These are phyloP conservation scores for Phytophthora ohioensis DNA, from an alignment of 352 stramenopile species.

Conservation along the genomic window DNA sequence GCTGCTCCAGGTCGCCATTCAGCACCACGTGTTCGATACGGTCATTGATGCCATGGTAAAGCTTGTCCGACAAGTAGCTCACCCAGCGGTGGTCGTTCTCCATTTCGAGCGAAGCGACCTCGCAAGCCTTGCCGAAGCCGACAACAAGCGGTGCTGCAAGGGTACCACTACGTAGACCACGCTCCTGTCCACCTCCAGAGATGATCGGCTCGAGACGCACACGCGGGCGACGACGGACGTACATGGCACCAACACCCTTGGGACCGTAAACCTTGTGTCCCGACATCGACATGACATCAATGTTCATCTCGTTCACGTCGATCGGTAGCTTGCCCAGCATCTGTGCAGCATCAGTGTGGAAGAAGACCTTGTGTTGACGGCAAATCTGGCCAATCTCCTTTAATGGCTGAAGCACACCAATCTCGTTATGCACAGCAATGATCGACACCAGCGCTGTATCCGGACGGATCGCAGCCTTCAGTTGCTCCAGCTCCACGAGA, in stretches of 20 bases:
- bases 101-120: conserved; percentile 96
- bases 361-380: conserved; percentile 95
- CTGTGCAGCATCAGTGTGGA: conserved; percentile 99
- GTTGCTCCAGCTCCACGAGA: conserved; percentile 95
- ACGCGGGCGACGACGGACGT: conserved; percentile 96
- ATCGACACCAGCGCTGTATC: conserved; percentile 98
- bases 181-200: conserved; percentile 98
- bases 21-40: conserved; percentile 94
- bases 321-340: conserved; percentile 98
- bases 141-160: conserved; percentile 81
- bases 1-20: conserved; percentile 95
- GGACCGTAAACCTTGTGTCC: conserved; percentile 99
- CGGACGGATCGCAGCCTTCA: conserved; percentile 94
- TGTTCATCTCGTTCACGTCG: conserved; percentile 98
- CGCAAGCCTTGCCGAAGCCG: conserved; percentile 92
- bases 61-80: conserved; percentile 94
- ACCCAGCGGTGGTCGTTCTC: conserved; percentile 96
- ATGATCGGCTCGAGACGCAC: conserved; percentile 98
- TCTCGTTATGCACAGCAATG: conserved; percentile 99
- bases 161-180: conserved; percentile 95
- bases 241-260: conserved; percentile 98
- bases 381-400: conserved; percentile 97
- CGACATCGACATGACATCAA: conserved; percentile 99
- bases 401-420: conserved; percentile 98
- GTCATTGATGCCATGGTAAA: conserved; percentile 89